These are phyloP conservation scores for Saccharomyces kudriavzevii DNA, from an alignment of 805 yeast genomes.

Conservation along the genomic window DNA sequence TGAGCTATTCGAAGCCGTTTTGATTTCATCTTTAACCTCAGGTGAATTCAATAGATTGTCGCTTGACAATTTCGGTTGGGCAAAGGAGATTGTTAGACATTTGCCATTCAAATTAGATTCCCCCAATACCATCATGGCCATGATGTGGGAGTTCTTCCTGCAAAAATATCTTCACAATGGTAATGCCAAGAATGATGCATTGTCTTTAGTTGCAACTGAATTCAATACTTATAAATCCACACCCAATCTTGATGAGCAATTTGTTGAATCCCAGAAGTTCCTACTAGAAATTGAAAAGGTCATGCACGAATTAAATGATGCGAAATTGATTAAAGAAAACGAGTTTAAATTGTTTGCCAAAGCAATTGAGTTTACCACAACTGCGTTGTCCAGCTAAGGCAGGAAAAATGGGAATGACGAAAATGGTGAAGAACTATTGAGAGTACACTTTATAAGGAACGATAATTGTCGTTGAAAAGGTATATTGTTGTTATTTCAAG, in stretches of 20 bases:
- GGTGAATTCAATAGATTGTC: constrained; percentile 51
- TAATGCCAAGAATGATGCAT: constrained; percentile 27
- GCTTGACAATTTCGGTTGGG: constrained; percentile 48
- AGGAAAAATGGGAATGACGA: neutral
- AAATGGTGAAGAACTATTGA: neutral
- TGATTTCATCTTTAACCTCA: constrained; percentile 45
- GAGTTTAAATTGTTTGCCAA: constrained; percentile 17
- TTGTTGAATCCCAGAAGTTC: constrained; percentile 15
- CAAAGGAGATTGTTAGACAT: constrained; percentile 38
- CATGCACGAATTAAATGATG: constrained; percentile 11
- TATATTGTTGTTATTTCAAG: neutral
- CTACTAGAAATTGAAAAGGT: constrained; percentile 16
- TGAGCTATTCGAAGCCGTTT: constrained; percentile 46
- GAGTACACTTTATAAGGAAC: neutral
- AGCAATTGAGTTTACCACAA: constrained; percentile 19
- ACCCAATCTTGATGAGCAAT: constrained; percentile 25
- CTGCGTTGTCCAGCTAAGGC: constrained; percentile 4
- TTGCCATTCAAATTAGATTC: constrained; percentile 53
- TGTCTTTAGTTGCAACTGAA: constrained; percentile 21
- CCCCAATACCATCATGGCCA: constrained; percentile 54
- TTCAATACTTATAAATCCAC: constrained; percentile 25
- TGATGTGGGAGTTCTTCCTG: constrained; percentile 31
- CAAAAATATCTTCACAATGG: constrained; percentile 31
- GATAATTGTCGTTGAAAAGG: neutral
- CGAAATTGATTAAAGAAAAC: constrained; percentile 15